Conservation (phyloP, 306 rosid species). For the Notholithocarpus densiflorus region DNA sequence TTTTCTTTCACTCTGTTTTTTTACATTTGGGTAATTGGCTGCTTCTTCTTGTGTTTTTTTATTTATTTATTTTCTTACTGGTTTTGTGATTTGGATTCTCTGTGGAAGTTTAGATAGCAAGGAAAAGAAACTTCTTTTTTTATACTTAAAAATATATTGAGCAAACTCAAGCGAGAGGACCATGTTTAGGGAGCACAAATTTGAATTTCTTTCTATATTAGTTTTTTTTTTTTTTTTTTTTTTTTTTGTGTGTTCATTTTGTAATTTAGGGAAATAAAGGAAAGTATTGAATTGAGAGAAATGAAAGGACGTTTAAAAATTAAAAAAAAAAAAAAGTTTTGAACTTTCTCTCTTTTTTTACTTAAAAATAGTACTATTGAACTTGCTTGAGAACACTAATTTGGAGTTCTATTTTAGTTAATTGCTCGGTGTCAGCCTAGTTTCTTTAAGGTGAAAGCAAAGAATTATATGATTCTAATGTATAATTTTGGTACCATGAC, state of each 20-base stretch:
- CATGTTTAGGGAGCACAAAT: neutral
- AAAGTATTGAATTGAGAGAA: too few species aligned
- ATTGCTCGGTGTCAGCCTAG: neutral
- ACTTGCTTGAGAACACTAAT: neutral
- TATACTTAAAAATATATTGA: too few species aligned
- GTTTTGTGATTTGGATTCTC: neutral
- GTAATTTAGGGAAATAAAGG: too few species aligned
- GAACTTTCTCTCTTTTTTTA: too few species aligned
- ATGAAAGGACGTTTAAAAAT: too few species aligned
- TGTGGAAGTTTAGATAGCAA: constrained; percentile 3
- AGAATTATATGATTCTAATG: neutral
- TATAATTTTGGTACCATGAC: neutral
- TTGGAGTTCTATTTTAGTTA: neutral
- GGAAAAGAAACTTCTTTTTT: neutral
- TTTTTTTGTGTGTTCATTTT: too few species aligned
- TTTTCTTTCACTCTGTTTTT: neutral
- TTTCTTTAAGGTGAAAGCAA: neutral
- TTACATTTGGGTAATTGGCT: neutral
- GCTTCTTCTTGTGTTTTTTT: neutral
- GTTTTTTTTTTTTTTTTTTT: too few species aligned
- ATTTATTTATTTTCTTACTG: neutral
- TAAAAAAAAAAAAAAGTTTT: too few species aligned
- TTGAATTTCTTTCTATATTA: neutral
- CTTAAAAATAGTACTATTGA: too few species aligned
- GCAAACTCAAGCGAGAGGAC: neutral